Evolutionary conservation across 192 early-diverging fungal genomes (phyloP).

Genomic region (Coemansia sp.): DNA sequence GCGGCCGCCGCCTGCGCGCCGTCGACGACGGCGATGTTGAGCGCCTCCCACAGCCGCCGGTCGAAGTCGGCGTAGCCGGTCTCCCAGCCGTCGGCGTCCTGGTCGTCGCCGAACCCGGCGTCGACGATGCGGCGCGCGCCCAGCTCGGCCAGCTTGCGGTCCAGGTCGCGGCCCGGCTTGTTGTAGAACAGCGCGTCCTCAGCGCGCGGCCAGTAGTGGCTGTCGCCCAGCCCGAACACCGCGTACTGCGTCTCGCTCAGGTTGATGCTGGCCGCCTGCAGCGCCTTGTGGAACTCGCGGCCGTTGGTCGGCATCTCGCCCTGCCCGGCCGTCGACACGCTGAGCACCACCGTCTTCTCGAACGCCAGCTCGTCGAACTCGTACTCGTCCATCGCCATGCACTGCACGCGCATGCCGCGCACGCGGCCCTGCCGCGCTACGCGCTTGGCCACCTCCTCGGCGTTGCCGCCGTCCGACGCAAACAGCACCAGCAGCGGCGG

Average conservation of each 20-base stretch:
- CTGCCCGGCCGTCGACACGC: conserved; percentile 88
- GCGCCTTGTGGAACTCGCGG: conserved; percentile 83
- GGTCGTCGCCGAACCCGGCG: conserved; percentile 86
- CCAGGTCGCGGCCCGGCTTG: conserved; percentile 85
- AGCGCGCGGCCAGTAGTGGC: conserved; percentile 93
- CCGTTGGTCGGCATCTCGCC: conserved; percentile 93
- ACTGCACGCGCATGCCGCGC: conserved; percentile 74
- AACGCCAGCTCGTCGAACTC: conserved; percentile 73
- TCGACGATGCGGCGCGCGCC: conserved; percentile 65
- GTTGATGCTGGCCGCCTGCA: conserved; percentile 59
- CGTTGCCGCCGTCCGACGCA: conserved; percentile 91
- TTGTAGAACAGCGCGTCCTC: conserved; percentile 90
- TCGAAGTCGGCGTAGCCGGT: conserved; percentile 79
- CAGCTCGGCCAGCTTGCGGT: conserved; percentile 73
- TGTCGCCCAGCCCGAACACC: conserved; percentile 91
- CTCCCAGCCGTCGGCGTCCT: conserved; percentile 88
- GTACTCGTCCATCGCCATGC: conserved; percentile 81
- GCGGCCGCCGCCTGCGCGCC: conserved; percentile 61
- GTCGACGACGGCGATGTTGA: conserved; percentile 72
- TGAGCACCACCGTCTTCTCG: conserved; percentile 76
- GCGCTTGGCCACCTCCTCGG: conserved; percentile 77
- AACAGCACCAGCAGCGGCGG: conserved; percentile 83
- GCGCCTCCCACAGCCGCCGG: conserved; percentile 76
- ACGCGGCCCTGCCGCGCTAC: conserved; percentile 78
- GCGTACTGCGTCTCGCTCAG: conserved; percentile 69